phyloP scores from a whole-genome alignment of 2,329 filamentous ascomycete genomes.

The Apiospora hydei region DNA sequence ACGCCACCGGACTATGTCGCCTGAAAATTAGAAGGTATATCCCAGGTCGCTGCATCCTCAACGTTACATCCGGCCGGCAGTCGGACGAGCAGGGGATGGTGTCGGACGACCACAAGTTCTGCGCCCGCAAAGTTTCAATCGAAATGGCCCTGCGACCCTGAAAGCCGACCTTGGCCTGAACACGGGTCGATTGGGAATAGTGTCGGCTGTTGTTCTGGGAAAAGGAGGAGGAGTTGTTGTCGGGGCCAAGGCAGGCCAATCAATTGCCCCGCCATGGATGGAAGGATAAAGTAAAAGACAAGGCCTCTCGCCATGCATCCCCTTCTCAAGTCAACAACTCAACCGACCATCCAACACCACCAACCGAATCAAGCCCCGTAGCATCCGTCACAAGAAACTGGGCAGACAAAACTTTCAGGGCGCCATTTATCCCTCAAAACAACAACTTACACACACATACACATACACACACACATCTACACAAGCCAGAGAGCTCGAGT shows the following conservation, averaged over 20 bases:
- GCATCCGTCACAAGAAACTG: background rate
- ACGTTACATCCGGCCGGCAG: conserved; percentile 15
- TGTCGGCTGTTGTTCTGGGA: background rate
- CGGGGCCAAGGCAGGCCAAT: background rate
- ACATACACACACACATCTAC: background rate
- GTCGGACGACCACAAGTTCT: background rate
- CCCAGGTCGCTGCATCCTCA: conserved; percentile 13
- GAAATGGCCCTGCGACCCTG: background rate
- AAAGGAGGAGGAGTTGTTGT: background rate
- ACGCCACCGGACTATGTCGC: conserved; percentile 13
- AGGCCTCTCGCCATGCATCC: conserved; percentile 12
- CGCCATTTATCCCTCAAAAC: background rate
- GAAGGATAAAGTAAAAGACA: conserved; percentile 6
- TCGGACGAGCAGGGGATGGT: conserved; percentile 1
- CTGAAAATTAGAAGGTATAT: background rate
- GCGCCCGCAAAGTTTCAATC: conserved; percentile 15
- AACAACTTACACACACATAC: background rate
- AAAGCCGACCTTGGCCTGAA: background rate
- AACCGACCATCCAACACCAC: conserved; percentile 9
- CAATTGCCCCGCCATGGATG: background rate
- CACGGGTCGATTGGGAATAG: background rate
- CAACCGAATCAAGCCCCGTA: background rate
- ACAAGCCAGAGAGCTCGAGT: background rate
- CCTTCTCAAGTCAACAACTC: conserved; percentile 9
- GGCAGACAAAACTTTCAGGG: background rate